phyloP scores from a whole-genome alignment of 2,329 filamentous ascomycete genomes.

The Aspergillus brasiliensis region DNA sequence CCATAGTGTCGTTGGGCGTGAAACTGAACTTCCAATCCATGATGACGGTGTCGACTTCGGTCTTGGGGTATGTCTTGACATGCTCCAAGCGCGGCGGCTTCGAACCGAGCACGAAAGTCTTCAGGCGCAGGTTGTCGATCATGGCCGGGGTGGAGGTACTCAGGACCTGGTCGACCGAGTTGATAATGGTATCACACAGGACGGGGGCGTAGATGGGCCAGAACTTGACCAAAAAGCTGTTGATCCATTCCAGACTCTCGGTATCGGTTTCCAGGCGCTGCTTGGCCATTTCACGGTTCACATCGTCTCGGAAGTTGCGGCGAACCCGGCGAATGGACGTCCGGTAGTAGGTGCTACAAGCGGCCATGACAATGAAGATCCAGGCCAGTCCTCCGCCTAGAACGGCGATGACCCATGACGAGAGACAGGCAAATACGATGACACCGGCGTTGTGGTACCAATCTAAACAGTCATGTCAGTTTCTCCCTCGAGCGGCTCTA shows the following conservation, averaged over 20 bases:
- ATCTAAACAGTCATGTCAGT: constrained; percentile 55
- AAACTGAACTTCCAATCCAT: constrained; percentile 99
- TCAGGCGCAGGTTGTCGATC: constrained; percentile 89
- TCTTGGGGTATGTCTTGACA: constrained; percentile 96
- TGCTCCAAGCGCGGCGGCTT: constrained; percentile 97
- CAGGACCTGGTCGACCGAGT: constrained; percentile 91
- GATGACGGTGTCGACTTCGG: constrained; percentile 89
- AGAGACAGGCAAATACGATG: constrained; percentile 87
- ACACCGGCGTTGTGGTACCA: constrained; percentile 98
- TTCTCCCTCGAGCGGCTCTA: not conserved
- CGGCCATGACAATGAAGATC: constrained; percentile 90
- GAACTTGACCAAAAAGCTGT: constrained; percentile 97
- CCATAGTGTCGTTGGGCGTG: constrained; percentile 88
- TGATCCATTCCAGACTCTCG: constrained; percentile 98
- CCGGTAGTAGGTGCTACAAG: constrained; percentile 92
- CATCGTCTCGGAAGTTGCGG: constrained; percentile 93
- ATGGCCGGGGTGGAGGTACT: constrained; percentile 90
- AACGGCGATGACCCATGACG: constrained; percentile 86
- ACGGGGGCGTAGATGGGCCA: constrained; percentile 99
- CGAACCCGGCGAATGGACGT: constrained; percentile 92
- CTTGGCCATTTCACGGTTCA: constrained; percentile 85
- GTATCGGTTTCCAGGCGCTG: constrained; percentile 84
- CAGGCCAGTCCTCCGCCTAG: constrained; percentile 90
- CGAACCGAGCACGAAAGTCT: constrained; percentile 88
- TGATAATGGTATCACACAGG: constrained; percentile 86